phyloP scores from a whole-genome alignment of 1,284 basidiomycete species.

The Microbotryomycetes sp. region DNA sequence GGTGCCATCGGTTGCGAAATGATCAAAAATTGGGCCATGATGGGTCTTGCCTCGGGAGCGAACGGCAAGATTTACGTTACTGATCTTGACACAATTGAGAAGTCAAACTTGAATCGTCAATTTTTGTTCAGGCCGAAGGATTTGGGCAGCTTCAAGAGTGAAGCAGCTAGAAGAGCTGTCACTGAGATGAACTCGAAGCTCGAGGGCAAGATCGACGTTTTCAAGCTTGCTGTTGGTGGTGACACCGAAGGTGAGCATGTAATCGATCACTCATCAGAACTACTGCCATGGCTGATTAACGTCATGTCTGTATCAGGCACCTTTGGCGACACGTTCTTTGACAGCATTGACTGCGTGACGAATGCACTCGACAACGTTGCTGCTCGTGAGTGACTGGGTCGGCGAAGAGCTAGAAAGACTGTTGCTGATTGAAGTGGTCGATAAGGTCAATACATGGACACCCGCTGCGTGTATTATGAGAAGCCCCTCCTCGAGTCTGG shows the following conservation, averaged over 20 bases:
- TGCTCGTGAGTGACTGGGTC: conserved; percentile 62
- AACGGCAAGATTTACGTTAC: conserved; percentile 87
- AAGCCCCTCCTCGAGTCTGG: conserved; percentile 97
- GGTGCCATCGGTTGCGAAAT: conserved; percentile 99
- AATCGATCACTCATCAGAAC: not conserved
- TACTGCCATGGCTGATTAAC: conserved; percentile 10
- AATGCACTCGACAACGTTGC: conserved; percentile 98
- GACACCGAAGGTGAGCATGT: conserved; percentile 69
- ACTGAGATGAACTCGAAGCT: conserved; percentile 95
- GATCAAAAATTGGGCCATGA: conserved; percentile 99
- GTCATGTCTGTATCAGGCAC: conserved; percentile 56
- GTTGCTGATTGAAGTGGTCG: too few relatives aligned
- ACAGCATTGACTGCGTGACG: conserved; percentile 85
- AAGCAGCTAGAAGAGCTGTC: conserved; percentile 87
- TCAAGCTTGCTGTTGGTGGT: conserved; percentile 90
- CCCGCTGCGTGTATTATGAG: conserved; percentile 93
- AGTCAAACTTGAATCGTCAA: conserved; percentile 96
- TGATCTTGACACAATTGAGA: conserved; percentile 98
- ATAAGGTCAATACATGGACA: conserved; percentile 93
- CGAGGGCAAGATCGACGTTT: conserved; percentile 76
- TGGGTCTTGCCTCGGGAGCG: conserved; percentile 81
- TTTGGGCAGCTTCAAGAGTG: conserved; percentile 94
- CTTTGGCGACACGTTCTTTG: conserved; percentile 87
- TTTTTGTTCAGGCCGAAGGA: conserved; percentile 98
- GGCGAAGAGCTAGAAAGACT: too few relatives aligned